Conservation (phyloP, 228 moss, liverwort and hornwort species). For the Sphagnum magellanicum region DNA sequence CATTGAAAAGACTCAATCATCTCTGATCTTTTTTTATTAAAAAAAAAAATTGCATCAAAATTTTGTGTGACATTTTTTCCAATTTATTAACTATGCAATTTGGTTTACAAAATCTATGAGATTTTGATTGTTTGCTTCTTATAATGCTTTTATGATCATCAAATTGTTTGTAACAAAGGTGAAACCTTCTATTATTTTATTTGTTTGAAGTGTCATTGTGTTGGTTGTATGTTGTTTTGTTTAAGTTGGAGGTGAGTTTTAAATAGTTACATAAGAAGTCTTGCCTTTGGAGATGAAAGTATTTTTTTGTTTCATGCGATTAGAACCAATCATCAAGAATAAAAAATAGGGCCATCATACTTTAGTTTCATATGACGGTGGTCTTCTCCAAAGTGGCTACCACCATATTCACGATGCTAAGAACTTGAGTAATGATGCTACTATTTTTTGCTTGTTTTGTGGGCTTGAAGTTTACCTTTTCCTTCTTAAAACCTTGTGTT, state of each 20-base stretch:
- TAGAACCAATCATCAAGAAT: neutral
- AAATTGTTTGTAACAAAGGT: no score
- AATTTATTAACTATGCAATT: no score
- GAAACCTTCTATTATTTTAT: no score
- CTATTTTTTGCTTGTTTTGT: neutral
- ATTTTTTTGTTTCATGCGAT: neutral
- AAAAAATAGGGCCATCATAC: neutral
- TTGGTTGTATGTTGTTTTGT: no score
- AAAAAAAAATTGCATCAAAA: no score
- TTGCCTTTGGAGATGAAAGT: neutral
- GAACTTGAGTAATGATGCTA: neutral
- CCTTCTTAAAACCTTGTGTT: neutral
- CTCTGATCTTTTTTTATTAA: no score
- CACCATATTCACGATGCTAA: neutral
- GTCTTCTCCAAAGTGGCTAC: constrained; percentile 1
- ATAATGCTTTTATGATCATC: no score
- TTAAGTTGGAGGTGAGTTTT: neutral
- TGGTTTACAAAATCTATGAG: no score
- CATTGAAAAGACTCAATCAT: no score
- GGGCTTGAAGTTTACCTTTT: neutral
- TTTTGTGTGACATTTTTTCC: no score
- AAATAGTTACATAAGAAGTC: neutral
- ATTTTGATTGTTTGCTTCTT: no score
- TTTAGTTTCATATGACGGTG: neutral
- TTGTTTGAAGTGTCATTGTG: no score